Evolutionary conservation across 2,329 filamentous ascomycete species (phyloP).

Genomic region (Lecanicillium sp.): DNA sequence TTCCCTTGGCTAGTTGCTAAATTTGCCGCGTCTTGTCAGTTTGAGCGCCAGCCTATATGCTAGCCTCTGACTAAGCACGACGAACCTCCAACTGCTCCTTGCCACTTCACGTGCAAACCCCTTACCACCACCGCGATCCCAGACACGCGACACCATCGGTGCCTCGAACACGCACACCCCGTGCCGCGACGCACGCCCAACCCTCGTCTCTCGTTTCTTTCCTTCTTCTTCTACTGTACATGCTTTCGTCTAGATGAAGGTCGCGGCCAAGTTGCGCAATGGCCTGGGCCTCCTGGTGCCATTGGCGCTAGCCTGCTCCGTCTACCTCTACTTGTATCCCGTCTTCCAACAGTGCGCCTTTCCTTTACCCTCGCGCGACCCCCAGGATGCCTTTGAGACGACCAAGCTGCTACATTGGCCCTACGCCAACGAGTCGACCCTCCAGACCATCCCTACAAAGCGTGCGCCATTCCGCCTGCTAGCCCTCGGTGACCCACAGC

Average conservation of each 20-base stretch:
- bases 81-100: neutral
- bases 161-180: no score
- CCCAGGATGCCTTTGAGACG: slow-evolving; percentile 23
- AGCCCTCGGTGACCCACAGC: slow-evolving; percentile 82
- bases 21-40: no score
- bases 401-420: slow-evolving; percentile 36
- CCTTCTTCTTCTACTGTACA: slow-evolving; percentile 14
- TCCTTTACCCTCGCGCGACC: slow-evolving; percentile 42
- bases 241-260: slow-evolving; percentile 42
- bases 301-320: slow-evolving; percentile 59
- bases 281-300: slow-evolving; percentile 47
- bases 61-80: neutral
- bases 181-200: neutral
- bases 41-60: no score
- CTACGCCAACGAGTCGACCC: slow-evolving; percentile 15
- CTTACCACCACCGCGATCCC: neutral
- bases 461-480: slow-evolving; percentile 77
- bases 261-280: slow-evolving; percentile 47
- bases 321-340: slow-evolving; percentile 85
- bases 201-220: neutral
- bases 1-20: no score
- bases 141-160: neutral
- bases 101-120: slow-evolving; percentile 8
- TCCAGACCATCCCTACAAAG: slow-evolving; percentile 16
- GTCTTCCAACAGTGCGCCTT: slow-evolving; percentile 75